phyloP scores from a whole-genome alignment of 805 yeast species.

The Kurtzmaniella fragi region DNA sequence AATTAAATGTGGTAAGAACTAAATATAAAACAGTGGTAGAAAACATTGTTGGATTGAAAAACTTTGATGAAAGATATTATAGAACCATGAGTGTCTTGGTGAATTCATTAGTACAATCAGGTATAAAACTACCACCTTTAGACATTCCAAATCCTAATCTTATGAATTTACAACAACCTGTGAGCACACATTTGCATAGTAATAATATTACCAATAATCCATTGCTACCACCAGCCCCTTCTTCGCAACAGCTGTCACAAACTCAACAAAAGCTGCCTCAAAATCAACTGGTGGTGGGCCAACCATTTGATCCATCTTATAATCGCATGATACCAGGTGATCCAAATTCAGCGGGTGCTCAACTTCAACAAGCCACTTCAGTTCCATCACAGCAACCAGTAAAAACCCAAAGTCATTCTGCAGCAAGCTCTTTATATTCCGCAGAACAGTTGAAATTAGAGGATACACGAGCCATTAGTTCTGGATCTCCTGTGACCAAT shows the following conservation, averaged over 20 bases:
- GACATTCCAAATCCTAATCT: constrained; percentile 45
- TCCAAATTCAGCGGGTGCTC: not conserved
- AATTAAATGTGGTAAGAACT: constrained; percentile 37
- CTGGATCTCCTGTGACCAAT: constrained; percentile 1
- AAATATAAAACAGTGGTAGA: constrained; percentile 65
- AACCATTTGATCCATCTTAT: not conserved
- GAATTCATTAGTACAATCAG: constrained; percentile 48
- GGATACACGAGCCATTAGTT: not conserved
- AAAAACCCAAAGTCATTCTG: not conserved
- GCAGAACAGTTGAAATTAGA: not conserved
- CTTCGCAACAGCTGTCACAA: constrained; percentile 1
- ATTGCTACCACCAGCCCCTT: not conserved
- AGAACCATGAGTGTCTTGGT: constrained; percentile 48
- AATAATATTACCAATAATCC: not conserved
- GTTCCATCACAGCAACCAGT: not conserved
- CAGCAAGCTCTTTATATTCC: not conserved
- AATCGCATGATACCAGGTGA: not conserved
- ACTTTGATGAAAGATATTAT: constrained; percentile 52
- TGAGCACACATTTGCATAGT: not conserved
- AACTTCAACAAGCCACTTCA: not conserved
- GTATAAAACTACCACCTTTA: constrained; percentile 63
- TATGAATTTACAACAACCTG: constrained; percentile 15
- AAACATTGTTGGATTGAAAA: constrained; percentile 51
- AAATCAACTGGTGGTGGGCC: not conserved
- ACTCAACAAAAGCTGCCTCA: constrained; percentile 1